A percentile compares a stretch with the other conserved stretches of the same genome.
Evolutionary conservation across 176 grass and related monocot species (phyloP).

Genomic region (Oryza coarctata): DNA sequence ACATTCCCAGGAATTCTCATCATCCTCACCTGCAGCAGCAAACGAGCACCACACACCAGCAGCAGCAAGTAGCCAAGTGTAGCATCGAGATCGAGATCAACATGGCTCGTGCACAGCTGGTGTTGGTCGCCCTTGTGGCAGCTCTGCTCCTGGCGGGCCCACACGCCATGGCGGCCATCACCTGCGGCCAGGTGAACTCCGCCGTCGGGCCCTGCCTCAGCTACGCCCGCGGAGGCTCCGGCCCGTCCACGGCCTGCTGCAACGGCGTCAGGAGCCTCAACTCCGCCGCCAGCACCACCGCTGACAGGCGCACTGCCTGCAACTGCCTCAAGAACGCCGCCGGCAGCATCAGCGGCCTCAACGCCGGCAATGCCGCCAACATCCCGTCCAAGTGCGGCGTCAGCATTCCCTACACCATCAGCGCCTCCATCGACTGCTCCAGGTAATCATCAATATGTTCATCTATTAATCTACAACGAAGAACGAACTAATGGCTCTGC

Average conservation of each 20-base stretch:
- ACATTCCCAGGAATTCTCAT: neutral
- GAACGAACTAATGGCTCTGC: neutral
- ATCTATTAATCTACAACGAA: neutral
- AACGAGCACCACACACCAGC: no score
- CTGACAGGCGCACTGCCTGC: slow-evolving; percentile 37
- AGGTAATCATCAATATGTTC: slow-evolving; percentile 12
- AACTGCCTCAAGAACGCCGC: slow-evolving; percentile 39
- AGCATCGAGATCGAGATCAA: neutral
- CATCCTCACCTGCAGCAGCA: neutral
- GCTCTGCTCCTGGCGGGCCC: slow-evolving; percentile 4
- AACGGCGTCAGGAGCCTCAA: slow-evolving; percentile 35
- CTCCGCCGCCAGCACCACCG: neutral
- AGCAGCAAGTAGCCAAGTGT: neutral
- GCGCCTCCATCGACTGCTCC: slow-evolving; percentile 33
- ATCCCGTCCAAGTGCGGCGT: slow-evolving; percentile 47
- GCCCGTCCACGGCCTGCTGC: neutral
- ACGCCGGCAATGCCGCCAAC: slow-evolving; percentile 13
- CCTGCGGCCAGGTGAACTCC: slow-evolving; percentile 22
- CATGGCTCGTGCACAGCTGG: neutral
- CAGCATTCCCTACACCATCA: slow-evolving; percentile 47
- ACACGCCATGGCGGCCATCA: neutral
- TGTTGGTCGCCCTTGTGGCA: slow-evolving; percentile 9
- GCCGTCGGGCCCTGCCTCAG: slow-evolving; percentile 15
- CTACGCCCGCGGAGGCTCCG: slow-evolving; percentile 18
- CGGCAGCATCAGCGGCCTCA: slow-evolving; percentile 10